Percentiles rank a stretch among this genome's conserved stretches.
These are phyloP conservation scores for Tilletia horrida DNA, from an alignment of 1,284 basidiomycete species.

Conservation along the genomic window DNA sequence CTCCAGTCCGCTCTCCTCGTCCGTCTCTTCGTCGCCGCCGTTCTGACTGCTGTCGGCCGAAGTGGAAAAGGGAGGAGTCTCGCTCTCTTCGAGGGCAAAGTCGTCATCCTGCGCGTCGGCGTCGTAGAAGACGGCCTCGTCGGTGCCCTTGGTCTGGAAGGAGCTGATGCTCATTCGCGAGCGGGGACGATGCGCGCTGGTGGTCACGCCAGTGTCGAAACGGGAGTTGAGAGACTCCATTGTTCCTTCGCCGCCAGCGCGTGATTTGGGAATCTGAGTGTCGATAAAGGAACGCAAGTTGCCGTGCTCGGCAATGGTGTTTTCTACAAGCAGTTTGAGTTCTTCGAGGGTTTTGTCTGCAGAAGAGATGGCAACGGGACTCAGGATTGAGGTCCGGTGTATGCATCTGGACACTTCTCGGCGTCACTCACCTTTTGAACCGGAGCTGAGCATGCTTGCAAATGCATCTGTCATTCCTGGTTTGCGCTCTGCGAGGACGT, in stretches of 20 bases:
- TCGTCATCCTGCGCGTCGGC: constrained; percentile 30
- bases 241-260: constrained; percentile 28
- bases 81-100: constrained; percentile 17
- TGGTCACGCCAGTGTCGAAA: constrained; percentile 12
- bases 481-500: constrained; percentile 7
- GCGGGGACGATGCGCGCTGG: constrained; percentile 18
- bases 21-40: constrained; percentile 31
- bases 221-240: constrained; percentile 35
- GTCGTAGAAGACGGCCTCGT: constrained; percentile 50
- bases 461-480: constrained; percentile 9
- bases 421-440: not conserved
- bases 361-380: constrained; percentile 1
- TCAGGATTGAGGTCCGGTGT: too few relatives aligned
- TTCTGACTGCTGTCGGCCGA: constrained; percentile 34
- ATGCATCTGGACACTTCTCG: not conserved
- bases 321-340: constrained; percentile 33
- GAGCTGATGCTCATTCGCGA: constrained; percentile 35
- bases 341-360: constrained; percentile 15
- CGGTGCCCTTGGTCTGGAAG: constrained; percentile 38
- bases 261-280: constrained; percentile 32
- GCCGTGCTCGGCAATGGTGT: constrained; percentile 38
- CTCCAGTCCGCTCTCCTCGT: constrained; percentile 38
- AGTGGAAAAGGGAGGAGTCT: constrained; percentile 2
- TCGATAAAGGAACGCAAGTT: constrained; percentile 40
- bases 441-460: not conserved